Conservation (phyloP, 1,284 basidiomycete species). For the Mycena sp. region DNA sequence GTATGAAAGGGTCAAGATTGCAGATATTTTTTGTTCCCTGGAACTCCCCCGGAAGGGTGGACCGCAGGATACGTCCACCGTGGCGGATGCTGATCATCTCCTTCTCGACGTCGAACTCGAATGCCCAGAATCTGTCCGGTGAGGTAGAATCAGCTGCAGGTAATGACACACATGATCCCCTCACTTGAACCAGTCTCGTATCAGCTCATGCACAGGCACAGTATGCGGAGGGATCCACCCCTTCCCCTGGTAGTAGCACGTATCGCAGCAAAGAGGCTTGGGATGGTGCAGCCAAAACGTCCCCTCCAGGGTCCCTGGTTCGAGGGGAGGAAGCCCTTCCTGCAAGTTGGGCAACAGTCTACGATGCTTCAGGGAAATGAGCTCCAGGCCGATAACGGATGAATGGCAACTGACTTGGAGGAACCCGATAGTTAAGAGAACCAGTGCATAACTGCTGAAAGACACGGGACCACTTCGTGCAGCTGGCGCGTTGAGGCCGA, state of each 20-base stretch:
- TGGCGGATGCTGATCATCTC: slow-evolving; percentile 50
- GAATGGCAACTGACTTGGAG: slow-evolving; percentile 54
- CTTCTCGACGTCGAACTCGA: slow-evolving; percentile 45
- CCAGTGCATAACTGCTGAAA: slow-evolving; percentile 69
- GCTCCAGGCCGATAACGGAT: not conserved
- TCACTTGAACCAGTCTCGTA: slow-evolving; percentile 59
- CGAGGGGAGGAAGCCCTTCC: slow-evolving; percentile 26
- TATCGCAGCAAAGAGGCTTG: slow-evolving; percentile 45
- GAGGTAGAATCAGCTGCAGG: not conserved
- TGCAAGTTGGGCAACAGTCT: slow-evolving; percentile 63
- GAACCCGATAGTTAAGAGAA: slow-evolving; percentile 64
- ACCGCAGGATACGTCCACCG: slow-evolving; percentile 46
- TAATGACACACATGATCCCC: not conserved
- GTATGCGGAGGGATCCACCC: slow-evolving; percentile 37
- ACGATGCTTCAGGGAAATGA: slow-evolving; percentile 43
- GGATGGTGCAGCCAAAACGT: slow-evolving; percentile 50
- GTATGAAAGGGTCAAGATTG: slow-evolving; percentile 60
- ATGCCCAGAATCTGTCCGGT: slow-evolving; percentile 53
- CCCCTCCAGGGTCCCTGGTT: slow-evolving; percentile 26
- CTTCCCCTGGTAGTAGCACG: slow-evolving; percentile 41
- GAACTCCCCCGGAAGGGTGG: slow-evolving; percentile 23
- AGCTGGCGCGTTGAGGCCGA: slow-evolving; percentile 57
- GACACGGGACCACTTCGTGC: slow-evolving; percentile 34
- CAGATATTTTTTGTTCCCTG: slow-evolving; percentile 42
- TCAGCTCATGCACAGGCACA: slow-evolving; percentile 39